These are phyloP conservation scores for Xerocomus amazonicus DNA, from an alignment of 1,284 basidiomycete genomes.

Conservation along the genomic window DNA sequence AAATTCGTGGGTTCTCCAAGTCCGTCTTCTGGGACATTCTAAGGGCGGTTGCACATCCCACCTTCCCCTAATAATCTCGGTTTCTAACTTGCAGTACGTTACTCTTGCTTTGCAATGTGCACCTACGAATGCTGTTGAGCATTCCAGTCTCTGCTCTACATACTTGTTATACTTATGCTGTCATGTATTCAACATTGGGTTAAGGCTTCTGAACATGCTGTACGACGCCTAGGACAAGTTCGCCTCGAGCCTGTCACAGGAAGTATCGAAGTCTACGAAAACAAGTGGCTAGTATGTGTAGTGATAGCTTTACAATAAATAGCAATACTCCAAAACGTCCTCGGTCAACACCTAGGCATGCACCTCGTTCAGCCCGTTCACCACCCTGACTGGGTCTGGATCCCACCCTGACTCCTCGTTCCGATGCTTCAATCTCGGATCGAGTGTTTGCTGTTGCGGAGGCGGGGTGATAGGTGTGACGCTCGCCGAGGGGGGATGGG, in stretches of 20 bases:
- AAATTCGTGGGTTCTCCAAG: not conserved
- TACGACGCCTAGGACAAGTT: too few species aligned
- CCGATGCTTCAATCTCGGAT: constrained; percentile 31
- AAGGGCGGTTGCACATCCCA: too few species aligned
- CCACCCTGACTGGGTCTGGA: constrained; percentile 19
- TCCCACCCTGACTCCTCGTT: constrained; percentile 30
- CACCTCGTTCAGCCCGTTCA: constrained; percentile 16
- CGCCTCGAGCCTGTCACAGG: too few species aligned
- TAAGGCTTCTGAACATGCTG: too few species aligned
- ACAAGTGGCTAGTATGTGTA: constrained; percentile 4
- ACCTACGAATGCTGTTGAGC: too few species aligned
- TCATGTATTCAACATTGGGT: too few species aligned
- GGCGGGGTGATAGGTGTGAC: constrained; percentile 33
- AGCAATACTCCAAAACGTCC: not conserved
- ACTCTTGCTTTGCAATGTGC: too few species aligned
- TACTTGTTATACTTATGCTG: too few species aligned
- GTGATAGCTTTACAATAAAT: constrained; percentile 26
- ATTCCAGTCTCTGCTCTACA: too few species aligned
- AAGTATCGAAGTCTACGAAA: not conserved
- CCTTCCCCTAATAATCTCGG: too few species aligned
- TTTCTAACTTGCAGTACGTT: too few species aligned
- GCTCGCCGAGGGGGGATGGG: constrained; percentile 28
- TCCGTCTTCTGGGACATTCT: too few species aligned
- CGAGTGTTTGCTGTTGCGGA: constrained; percentile 22
- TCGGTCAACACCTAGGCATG: constrained; percentile 7